Percentiles rank a stretch among this genome's conserved stretches.
Evolutionary conservation across 2,329 filamentous ascomycete species (phyloP).

Genomic region (Acarospora socialis): DNA sequence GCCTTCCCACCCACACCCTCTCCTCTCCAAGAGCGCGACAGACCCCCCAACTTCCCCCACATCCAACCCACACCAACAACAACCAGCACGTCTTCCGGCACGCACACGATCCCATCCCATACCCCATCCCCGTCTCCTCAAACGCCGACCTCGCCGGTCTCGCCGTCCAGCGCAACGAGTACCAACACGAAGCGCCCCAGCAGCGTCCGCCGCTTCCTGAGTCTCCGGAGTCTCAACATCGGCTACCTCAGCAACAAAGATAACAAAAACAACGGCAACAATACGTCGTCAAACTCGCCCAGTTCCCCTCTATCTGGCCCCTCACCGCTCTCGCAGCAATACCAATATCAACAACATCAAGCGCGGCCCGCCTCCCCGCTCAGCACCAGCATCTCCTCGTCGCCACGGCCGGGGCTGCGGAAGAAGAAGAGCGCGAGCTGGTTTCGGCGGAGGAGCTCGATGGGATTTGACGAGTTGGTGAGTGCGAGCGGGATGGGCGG

Average conservation of each 20-base stretch:
- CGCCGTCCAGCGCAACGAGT: not conserved
- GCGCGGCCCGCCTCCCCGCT: conserved; percentile 7
- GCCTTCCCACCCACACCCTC: conserved; percentile 5
- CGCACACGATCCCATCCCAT: not conserved
- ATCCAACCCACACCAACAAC: not conserved
- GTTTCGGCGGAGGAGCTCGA: conserved; percentile 11
- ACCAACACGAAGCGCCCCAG: not conserved
- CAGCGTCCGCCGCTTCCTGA: not conserved
- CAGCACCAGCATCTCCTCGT: conserved; percentile 4
- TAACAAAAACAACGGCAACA: not conserved
- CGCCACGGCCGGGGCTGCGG: conserved; percentile 5
- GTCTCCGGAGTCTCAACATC: not conserved
- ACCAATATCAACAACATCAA: too few species aligned
- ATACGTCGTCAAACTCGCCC: conserved; percentile 1
- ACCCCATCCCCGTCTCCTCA: not conserved
- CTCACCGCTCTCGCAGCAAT: too few species aligned
- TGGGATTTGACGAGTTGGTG: not conserved
- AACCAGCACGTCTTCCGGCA: not conserved
- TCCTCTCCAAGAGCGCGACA: not conserved
- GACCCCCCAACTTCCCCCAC: not conserved
- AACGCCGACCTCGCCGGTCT: not conserved
- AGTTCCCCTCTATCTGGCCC: too few species aligned
- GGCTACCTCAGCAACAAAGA: conserved; percentile 3
- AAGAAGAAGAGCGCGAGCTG: conserved; percentile 11
- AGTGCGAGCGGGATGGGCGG: not conserved